Conservation (phyloP, 148 eudicot species). For the Fagopyrum homotropicum region DNA sequence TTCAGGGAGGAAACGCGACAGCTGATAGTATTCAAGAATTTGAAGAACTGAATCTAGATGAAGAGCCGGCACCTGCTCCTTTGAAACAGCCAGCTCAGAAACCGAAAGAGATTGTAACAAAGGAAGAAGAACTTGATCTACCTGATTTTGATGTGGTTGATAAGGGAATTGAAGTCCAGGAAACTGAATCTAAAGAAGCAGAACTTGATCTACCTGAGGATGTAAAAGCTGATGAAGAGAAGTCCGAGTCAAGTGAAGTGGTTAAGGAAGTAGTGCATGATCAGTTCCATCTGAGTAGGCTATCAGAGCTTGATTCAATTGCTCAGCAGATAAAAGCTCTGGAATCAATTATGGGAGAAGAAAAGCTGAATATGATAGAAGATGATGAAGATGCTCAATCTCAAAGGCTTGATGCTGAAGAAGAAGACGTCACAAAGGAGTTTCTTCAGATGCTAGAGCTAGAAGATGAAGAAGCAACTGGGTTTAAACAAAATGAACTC, state of each 20-base stretch:
- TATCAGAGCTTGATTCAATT: constrained; percentile 82
- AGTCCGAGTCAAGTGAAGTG: constrained; percentile 66
- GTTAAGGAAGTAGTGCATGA: constrained; percentile 87
- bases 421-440: constrained; percentile 81
- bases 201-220: background rate
- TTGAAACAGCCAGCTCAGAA: constrained; percentile 28
- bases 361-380: constrained; percentile 22
- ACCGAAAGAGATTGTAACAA: constrained; percentile 34
- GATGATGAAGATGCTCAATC: constrained; percentile 44
- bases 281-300: constrained; percentile 42
- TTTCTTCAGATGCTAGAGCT: constrained; percentile 79
- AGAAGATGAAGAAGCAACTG: background rate
- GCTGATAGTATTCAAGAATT: constrained; percentile 50
- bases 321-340: constrained; percentile 93
- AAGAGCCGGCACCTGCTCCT: constrained; percentile 31
- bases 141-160: constrained; percentile 85
- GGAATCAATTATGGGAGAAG: constrained; percentile 71
- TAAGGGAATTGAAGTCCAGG: constrained; percentile 71
- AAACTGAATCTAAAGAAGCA: background rate
- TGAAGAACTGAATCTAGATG: constrained; percentile 86
- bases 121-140: constrained; percentile 51
- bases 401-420: constrained; percentile 66
- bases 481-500: constrained; percentile 14
- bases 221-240: constrained; percentile 24
- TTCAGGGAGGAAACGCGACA: constrained; percentile 28